phyloP scores from a whole-genome alignment of 164 flowering plant genomes.

The Platanus orientalis region DNA sequence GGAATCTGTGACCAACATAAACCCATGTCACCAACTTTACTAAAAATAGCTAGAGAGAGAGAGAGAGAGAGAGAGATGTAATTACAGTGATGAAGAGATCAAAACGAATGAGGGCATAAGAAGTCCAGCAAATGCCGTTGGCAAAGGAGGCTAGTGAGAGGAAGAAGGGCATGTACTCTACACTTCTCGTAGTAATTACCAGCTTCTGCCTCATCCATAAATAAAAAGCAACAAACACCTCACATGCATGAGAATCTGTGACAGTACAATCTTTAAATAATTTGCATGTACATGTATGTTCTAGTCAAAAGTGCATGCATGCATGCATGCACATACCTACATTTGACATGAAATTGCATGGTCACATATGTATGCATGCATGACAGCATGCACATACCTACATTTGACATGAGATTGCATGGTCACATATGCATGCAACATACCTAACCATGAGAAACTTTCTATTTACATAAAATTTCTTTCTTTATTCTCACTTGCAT shows the following conservation, averaged over 20 bases:
- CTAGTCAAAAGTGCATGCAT: neutral
- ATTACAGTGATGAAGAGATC: slow-evolving; percentile 54
- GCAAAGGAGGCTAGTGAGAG: slow-evolving; percentile 54
- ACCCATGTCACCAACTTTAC: neutral
- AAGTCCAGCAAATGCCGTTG: slow-evolving; percentile 59
- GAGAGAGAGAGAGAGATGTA: slow-evolving; percentile 8
- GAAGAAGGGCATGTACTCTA: slow-evolving; percentile 72
- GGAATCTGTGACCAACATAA: slow-evolving; percentile 52
- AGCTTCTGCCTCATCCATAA: slow-evolving; percentile 38
- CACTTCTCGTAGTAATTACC: slow-evolving; percentile 69
- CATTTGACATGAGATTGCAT: no score
- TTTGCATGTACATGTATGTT: no score
- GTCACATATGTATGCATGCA: neutral
- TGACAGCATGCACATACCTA: neutral
- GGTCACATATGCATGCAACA: neutral
- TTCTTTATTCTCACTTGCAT: no score
- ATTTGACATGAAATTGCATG: no score
- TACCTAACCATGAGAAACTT: no score
- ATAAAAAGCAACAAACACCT: no score
- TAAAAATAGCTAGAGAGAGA: neutral
- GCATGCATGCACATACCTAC: neutral
- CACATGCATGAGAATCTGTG: no score
- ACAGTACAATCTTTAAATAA: no score
- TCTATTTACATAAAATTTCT: no score
- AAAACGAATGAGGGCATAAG: slow-evolving; percentile 62